Percentiles rank a stretch among this genome's conserved stretches.
These are phyloP conservation scores for Vitellaria paradoxa DNA, from an alignment of 179 eudicot genomes.

Conservation along the genomic window DNA sequence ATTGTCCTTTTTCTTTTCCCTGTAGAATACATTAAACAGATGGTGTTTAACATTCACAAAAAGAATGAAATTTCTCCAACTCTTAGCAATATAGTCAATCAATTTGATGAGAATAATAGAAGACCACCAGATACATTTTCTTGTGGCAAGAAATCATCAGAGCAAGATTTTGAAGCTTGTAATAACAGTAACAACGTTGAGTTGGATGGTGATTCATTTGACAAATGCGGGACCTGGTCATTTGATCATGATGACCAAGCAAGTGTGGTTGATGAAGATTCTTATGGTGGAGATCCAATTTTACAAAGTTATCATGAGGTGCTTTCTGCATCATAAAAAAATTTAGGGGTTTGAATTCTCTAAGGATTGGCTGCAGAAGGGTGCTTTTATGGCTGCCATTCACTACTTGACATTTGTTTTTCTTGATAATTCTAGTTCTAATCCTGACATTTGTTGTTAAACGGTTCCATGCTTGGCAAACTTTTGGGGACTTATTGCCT, in stretches of 20 bases:
- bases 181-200: slow-evolving; percentile 26
- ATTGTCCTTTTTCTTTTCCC: slow-evolving; percentile 12
- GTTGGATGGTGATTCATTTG: slow-evolving; percentile 42
- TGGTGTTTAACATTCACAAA: slow-evolving; percentile 47
- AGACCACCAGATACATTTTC: slow-evolving; percentile 37
- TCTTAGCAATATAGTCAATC: slow-evolving; percentile 42
- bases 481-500: too few relatives aligned
- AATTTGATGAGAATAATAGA: slow-evolving; percentile 51
- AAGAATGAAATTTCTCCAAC: slow-evolving; percentile 71
- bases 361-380: not conserved
- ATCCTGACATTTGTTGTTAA: too few relatives aligned
- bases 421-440: too few relatives aligned
- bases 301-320: slow-evolving; percentile 56
- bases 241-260: slow-evolving; percentile 61
- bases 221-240: slow-evolving; percentile 46
- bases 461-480: too few relatives aligned
- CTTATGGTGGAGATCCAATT: slow-evolving; percentile 37
- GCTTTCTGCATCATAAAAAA: slow-evolving; percentile 8
- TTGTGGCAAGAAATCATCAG: slow-evolving; percentile 22
- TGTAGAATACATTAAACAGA: slow-evolving; percentile 68
- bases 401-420: too few relatives aligned
- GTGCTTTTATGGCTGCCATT: too few relatives aligned
- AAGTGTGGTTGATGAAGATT: slow-evolving; percentile 43
- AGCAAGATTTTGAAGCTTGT: slow-evolving; percentile 28
- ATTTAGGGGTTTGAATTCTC: not conserved